Base-by-base conservation (phyloP, 1,284 basidiomycete genomes). In the Puccinia triticina region DNA sequence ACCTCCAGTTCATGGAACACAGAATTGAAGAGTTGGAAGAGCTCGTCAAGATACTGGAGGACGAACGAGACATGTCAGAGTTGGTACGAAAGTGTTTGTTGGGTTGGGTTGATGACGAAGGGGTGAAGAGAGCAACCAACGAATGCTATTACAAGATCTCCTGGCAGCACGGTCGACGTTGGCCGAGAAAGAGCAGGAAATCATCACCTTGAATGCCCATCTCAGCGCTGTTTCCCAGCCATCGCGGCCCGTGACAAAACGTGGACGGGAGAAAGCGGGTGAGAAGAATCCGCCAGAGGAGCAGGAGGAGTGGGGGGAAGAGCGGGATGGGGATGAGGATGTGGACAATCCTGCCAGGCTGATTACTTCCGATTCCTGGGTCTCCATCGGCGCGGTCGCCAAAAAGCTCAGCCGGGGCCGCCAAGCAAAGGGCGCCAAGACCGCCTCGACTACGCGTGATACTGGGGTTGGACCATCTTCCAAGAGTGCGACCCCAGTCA, bases 1-100 rank as follows among this genome's bases (percentile, higher is more conserved):
- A 72, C 69, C 21, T 53, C 21, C 69, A 50, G 34, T 57, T 53
- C 53, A 40, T 75, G 23, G 37, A 57, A 37, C 73, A 75, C 26
- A 75, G 50, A 75, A 75, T 75, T 16, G 23, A 57, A 55, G 73
- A 75, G 40, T 59, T 75, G 23, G 18, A 75, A 75, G 53, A 53
- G 18, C 26, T 59, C 18, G 34, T 75, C 29, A 50, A 75, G 12
- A 21, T 75, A 2, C 26, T 75, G 18, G 53, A 75, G 37, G 53
- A 34, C 8, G 73, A 75, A 59, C 43, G 29, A 57, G 18, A 23
- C 1, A n/a, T 55, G 4, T 55, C 53, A 34, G 32, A 40, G 59
- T 12, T 75, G 14, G n/a, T 12, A 59, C 48, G 50, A 32, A 59
- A n/a, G 29, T 74, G 34, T 55, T 74, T 57, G 55, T 57, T 57